Conservation (phyloP, 2,329 filamentous ascomycete genomes). For the Aspergillus brasiliensis region DNA sequence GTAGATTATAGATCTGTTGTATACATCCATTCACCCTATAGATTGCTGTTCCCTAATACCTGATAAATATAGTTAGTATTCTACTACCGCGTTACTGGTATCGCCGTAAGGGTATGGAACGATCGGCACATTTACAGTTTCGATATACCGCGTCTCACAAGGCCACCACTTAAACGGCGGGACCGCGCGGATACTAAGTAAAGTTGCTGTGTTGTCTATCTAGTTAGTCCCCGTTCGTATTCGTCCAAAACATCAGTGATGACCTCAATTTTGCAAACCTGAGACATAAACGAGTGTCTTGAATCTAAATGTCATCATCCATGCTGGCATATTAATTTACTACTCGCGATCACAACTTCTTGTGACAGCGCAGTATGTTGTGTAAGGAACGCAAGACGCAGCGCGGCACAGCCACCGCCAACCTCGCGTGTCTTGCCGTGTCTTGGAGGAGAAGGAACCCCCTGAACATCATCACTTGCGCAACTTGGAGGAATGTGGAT, state of each 20-base stretch:
- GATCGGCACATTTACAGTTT: conserved; percentile 12
- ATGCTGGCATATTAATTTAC: not conserved
- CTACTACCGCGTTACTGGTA: not conserved
- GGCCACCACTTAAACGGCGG: not conserved
- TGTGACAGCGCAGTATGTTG: not conserved
- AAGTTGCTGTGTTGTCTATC: not conserved
- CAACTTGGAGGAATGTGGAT: not conserved
- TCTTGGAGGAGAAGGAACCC: not conserved
- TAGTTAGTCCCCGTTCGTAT: not conserved
- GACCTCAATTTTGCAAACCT: not conserved
- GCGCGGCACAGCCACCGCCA: conserved; percentile 10
- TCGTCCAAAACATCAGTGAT: not conserved
- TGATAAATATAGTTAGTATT: not conserved
- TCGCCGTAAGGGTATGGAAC: conserved; percentile 11
- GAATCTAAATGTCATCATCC: not conserved
- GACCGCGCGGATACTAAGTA: not conserved
- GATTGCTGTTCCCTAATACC: conserved; percentile 1
- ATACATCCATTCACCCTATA: not conserved
- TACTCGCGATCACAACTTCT: not conserved
- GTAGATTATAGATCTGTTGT: not conserved
- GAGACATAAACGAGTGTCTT: not conserved
- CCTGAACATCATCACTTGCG: not conserved
- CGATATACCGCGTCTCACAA: conserved; percentile 8
- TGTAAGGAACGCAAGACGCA: not conserved
- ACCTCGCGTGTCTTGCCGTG: conserved; percentile 8